These are phyloP conservation scores for Yamadazyma sp. DNA, from an alignment of 805 yeast species.

Conservation along the genomic window DNA sequence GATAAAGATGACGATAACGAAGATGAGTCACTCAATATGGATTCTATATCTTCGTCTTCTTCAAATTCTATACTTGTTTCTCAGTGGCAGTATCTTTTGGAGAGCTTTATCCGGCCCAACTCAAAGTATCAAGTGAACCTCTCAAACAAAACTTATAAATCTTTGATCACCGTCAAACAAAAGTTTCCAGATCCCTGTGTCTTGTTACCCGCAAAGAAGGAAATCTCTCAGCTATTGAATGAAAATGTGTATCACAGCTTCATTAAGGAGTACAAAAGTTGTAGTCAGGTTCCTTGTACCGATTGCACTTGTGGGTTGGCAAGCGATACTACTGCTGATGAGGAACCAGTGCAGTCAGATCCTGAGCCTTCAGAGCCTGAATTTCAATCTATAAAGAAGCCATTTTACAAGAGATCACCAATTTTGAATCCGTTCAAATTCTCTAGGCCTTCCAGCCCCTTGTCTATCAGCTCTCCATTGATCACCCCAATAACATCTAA, in stretches of 20 bases:
- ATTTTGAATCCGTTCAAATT: constrained; percentile 5
- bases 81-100: constrained; percentile 42
- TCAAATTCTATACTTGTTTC: neutral
- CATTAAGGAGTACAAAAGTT: constrained; percentile 13
- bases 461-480: constrained; percentile 10
- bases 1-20: constrained; percentile 8
- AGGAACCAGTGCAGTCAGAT: neutral
- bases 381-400: neutral
- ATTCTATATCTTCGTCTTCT: constrained; percentile 4
- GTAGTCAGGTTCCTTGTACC: constrained; percentile 4
- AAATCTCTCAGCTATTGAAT: constrained; percentile 31
- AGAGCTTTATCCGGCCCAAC: constrained; percentile 39
- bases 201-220: constrained; percentile 29
- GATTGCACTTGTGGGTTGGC: constrained; percentile 10
- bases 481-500: constrained; percentile 10
- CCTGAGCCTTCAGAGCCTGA: neutral
- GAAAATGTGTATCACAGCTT: constrained; percentile 33
- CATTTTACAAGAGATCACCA: constrained; percentile 10
- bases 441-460: constrained; percentile 10
- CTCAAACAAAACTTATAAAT: constrained; percentile 36
- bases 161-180: constrained; percentile 19
- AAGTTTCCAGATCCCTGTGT: constrained; percentile 28
- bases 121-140: constrained; percentile 52
- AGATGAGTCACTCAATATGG: constrained; percentile 5
- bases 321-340: neutral